Evolutionary conservation across 352 stramenopile genomes (phyloP).

Genomic region (Phytophthora pisi): DNA sequence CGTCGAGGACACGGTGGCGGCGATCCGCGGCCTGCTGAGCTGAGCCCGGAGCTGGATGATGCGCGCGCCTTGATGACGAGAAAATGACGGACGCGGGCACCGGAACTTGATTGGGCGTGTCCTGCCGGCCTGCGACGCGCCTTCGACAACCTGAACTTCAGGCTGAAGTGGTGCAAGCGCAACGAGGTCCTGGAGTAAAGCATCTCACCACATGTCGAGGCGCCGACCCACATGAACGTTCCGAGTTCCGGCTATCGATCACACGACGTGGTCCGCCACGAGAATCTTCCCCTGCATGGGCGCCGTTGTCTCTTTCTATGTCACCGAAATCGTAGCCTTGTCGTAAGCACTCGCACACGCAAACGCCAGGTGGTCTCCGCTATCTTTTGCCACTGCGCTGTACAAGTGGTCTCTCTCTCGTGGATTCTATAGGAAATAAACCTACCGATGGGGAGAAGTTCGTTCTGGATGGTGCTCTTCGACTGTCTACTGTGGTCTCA

Average conservation of each 20-base stretch:
- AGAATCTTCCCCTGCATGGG: conserved; percentile 20
- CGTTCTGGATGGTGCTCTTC: conserved; percentile 3
- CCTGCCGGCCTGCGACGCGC: conserved; percentile 15
- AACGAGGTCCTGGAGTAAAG: conserved; percentile 12
- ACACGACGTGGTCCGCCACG: conserved; percentile 20
- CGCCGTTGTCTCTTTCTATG: conserved; percentile 29
- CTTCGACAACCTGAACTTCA: conserved; percentile 1
- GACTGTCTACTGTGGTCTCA: conserved; percentile 32
- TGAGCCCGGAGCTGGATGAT: conserved; percentile 21
- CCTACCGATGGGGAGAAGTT: conserved; percentile 2
- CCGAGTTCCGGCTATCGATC: conserved; percentile 14
- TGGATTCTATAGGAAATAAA: conserved; percentile 14
- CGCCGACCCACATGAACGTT: conserved; percentile 7
- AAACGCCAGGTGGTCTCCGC: neutral
- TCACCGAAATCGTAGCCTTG: conserved; percentile 14
- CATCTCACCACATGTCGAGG: conserved; percentile 12
- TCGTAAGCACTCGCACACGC: conserved; percentile 20
- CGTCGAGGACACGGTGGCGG: conserved; percentile 63
- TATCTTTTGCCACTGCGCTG: conserved; percentile 1
- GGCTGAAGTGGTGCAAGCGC: conserved; percentile 8
- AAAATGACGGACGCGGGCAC: conserved; percentile 14
- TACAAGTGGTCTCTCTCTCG: conserved; percentile 5
- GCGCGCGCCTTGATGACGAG: conserved; percentile 17
- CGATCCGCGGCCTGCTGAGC: conserved; percentile 62
- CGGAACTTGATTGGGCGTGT: conserved; percentile 21